Conservation (phyloP, 1,284 basidiomycete species). For the Irpex lacteus region DNA sequence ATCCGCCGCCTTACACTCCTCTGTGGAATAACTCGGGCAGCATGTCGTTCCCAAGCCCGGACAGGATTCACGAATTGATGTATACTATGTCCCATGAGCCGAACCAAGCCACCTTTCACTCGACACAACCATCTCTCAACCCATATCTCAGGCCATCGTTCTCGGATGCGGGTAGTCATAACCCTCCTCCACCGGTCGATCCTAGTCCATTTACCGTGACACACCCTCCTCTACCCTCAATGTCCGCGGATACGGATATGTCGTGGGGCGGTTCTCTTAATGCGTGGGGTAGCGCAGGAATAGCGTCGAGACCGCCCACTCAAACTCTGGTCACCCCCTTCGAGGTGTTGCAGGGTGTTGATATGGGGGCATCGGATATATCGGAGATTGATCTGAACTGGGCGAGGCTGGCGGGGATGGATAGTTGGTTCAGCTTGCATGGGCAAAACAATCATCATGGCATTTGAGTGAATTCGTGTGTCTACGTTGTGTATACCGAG, state of each 20-base stretch:
- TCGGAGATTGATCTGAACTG: constrained; percentile 18
- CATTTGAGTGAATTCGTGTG: too few relatives aligned
- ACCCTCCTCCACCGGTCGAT: background rate
- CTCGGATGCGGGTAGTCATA: background rate
- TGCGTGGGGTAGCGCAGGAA: background rate
- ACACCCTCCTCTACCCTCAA: background rate
- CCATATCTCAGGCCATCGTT: constrained; percentile 5
- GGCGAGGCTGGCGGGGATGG: constrained; percentile 19
- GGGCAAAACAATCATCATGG: background rate
- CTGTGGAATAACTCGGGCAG: background rate
- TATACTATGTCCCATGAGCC: background rate
- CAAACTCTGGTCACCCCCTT: constrained; percentile 22
- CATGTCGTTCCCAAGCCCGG: background rate
- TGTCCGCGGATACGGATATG: background rate
- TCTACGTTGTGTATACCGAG: too few relatives aligned
- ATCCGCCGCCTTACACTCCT: background rate
- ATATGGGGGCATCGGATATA: background rate
- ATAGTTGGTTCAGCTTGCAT: constrained; percentile 15
- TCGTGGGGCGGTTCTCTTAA: background rate
- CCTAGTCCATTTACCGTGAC: background rate
- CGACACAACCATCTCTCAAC: background rate
- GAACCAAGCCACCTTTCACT: background rate
- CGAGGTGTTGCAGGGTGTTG: constrained; percentile 20
- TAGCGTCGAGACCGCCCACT: constrained; percentile 1
- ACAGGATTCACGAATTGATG: background rate